These are phyloP conservation scores for Camellia sinensis DNA, from an alignment of 148 eudicot genomes.

Conservation along the genomic window DNA sequence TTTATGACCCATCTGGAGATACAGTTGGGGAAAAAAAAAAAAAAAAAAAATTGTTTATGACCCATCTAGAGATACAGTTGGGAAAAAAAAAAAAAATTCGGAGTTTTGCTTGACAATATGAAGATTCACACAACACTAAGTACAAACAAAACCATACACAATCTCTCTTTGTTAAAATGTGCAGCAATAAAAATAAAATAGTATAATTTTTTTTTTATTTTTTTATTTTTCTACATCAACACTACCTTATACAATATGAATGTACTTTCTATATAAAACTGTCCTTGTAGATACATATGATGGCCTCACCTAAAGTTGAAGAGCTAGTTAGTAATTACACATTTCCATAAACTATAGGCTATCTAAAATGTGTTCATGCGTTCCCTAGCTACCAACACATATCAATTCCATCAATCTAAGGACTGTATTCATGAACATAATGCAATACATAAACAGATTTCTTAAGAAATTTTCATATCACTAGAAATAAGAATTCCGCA, in stretches of 20 bases:
- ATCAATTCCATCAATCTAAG: constrained; percentile 7
- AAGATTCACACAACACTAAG: background rate
- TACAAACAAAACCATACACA: background rate
- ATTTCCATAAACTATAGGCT: background rate
- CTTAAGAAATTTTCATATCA: background rate
- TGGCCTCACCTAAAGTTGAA: background rate
- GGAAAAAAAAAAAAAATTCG: background rate
- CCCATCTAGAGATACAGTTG: background rate
- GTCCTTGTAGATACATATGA: constrained; percentile 4
- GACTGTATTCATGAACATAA: background rate
- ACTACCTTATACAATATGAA: background rate
- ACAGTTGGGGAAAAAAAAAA: background rate
- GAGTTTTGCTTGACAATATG: too few species aligned
- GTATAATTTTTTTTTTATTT: background rate
- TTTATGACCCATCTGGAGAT: background rate
- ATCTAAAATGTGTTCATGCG: background rate
- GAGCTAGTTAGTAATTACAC: constrained; percentile 6
- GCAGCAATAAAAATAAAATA: background rate
- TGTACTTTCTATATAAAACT: background rate
- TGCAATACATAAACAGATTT: background rate
- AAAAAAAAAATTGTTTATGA: background rate
- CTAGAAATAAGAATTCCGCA: too few species aligned
- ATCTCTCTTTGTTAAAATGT: background rate
- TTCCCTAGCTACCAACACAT: constrained; percentile 17
- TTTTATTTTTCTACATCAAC: background rate